phyloP scores from a whole-genome alignment of 2,329 filamentous ascomycete species.

The Epichloe festucae region DNA sequence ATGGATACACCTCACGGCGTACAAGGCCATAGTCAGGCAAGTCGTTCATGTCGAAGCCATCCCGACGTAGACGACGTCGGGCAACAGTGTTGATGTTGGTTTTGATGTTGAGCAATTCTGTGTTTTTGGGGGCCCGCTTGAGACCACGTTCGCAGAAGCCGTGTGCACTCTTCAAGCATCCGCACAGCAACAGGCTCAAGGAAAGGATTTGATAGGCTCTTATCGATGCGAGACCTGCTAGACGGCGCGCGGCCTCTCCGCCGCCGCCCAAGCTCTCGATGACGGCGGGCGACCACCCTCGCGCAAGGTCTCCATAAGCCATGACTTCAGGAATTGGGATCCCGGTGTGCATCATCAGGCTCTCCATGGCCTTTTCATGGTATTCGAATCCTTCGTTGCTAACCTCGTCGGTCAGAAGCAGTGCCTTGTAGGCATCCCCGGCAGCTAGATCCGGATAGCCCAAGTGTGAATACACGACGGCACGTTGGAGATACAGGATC shows the following conservation, averaged over 20 bases:
- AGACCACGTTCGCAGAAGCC: constrained; percentile 53
- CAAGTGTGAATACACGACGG: constrained; percentile 56
- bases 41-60: constrained; percentile 35
- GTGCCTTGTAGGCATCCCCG: constrained; percentile 78
- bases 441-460: constrained; percentile 83
- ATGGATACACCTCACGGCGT: constrained; percentile 57
- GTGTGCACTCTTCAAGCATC: constrained; percentile 54
- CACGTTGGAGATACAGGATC: constrained; percentile 55
- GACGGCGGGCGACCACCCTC: constrained; percentile 20
- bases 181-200: constrained; percentile 46
- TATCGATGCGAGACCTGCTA: constrained; percentile 38
- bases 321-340: constrained; percentile 32
- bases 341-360: constrained; percentile 26
- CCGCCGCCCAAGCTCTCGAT: constrained; percentile 21
- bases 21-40: constrained; percentile 60
- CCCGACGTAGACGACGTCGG: constrained; percentile 31
- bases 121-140: constrained; percentile 38
- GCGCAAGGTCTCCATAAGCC: constrained; percentile 27
- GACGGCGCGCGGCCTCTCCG: constrained; percentile 21
- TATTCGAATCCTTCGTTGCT: constrained; percentile 71
- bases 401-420: constrained; percentile 76
- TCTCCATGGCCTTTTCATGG: constrained; percentile 51
- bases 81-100: constrained; percentile 41
- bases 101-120: constrained; percentile 40
- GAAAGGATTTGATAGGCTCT: constrained; percentile 47